A percentile compares a stretch with the other conserved stretches of the same genome.
Evolutionary conservation across 2,329 filamentous ascomycete genomes (phyloP).

Genomic region (Stylonectria norvegica): DNA sequence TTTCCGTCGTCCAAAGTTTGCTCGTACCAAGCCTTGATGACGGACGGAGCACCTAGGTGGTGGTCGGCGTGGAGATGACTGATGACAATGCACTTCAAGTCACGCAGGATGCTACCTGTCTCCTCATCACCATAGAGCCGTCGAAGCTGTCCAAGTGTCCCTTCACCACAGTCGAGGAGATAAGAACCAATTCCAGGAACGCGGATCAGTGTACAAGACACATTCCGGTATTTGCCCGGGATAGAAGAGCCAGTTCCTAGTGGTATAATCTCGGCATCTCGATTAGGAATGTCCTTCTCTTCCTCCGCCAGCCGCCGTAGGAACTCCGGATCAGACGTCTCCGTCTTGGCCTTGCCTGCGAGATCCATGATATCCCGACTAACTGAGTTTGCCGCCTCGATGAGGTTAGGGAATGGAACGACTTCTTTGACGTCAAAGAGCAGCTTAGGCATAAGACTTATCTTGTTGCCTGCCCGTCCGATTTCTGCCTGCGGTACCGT

Average conservation of each 20-base stretch:
- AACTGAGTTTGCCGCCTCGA: slow-evolving; percentile 42
- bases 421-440: slow-evolving; percentile 45
- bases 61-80: slow-evolving; percentile 96
- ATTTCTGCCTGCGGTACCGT: slow-evolving; percentile 31
- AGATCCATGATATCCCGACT: slow-evolving; percentile 46
- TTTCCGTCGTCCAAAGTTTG: slow-evolving; percentile 38
- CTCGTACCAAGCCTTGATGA: slow-evolving; percentile 81
- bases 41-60: slow-evolving; percentile 76
- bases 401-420: slow-evolving; percentile 44
- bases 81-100: slow-evolving; percentile 83
- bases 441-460: slow-evolving; percentile 47
- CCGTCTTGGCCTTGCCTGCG: slow-evolving; percentile 46
- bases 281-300: slow-evolving; percentile 65
- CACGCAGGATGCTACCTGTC: slow-evolving; percentile 66
- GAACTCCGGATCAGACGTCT: slow-evolving; percentile 44
- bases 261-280: slow-evolving; percentile 77
- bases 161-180: slow-evolving; percentile 87
- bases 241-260: slow-evolving; percentile 88
- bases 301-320: slow-evolving; percentile 46
- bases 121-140: slow-evolving; percentile 66
- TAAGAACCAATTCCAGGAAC: slow-evolving; percentile 86
- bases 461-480: slow-evolving; percentile 43
- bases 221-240: slow-evolving; percentile 93
- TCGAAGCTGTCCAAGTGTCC: slow-evolving; percentile 81
- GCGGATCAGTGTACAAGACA: slow-evolving; percentile 80